Percentiles rank a stretch among this genome's conserved stretches.
These are phyloP conservation scores for Hericium erinaceus DNA, from an alignment of 768 basidiomycete genomes.

Conservation along the genomic window DNA sequence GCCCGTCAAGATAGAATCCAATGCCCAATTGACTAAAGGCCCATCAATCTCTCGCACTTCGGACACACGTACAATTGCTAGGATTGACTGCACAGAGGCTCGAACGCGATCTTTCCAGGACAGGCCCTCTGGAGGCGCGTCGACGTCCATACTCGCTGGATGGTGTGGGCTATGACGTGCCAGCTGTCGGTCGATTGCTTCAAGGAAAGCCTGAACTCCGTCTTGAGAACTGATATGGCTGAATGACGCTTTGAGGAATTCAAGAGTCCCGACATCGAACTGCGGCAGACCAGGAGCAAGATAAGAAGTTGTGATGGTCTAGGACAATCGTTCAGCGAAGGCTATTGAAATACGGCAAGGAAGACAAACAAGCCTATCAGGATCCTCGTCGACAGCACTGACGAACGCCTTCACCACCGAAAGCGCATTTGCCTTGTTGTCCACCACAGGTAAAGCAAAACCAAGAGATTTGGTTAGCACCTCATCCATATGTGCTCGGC, in stretches of 20 bases:
- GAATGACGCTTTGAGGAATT: neutral
- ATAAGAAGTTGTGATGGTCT: neutral
- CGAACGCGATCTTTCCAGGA: neutral
- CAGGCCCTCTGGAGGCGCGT: neutral
- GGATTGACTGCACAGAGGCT: neutral
- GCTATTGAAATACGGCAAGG: no score
- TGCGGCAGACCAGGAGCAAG: neutral
- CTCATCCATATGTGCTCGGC: neutral
- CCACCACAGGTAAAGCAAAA: neutral
- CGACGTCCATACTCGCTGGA: neutral
- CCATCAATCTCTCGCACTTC: neutral
- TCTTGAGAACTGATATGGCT: neutral
- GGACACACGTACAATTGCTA: neutral
- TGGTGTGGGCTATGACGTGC: neutral
- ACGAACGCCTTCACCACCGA: slow-evolving; percentile 6
- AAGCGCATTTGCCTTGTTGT: slow-evolving; percentile 4
- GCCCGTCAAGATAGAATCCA: neutral
- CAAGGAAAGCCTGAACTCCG: neutral
- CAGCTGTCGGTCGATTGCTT: neutral
- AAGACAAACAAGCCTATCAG: slow-evolving; percentile 8
- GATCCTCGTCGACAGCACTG: slow-evolving; percentile 3
- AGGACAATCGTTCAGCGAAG: neutral
- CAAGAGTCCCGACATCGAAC: neutral
- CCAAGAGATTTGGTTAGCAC: slow-evolving; percentile 1
- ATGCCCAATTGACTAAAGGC: neutral